A percentile compares a stretch with the other conserved stretches of the same genome.
Evolutionary conservation across 139 green algal species (phyloP).

Genomic region (Chlamydomonas incerta): DNA sequence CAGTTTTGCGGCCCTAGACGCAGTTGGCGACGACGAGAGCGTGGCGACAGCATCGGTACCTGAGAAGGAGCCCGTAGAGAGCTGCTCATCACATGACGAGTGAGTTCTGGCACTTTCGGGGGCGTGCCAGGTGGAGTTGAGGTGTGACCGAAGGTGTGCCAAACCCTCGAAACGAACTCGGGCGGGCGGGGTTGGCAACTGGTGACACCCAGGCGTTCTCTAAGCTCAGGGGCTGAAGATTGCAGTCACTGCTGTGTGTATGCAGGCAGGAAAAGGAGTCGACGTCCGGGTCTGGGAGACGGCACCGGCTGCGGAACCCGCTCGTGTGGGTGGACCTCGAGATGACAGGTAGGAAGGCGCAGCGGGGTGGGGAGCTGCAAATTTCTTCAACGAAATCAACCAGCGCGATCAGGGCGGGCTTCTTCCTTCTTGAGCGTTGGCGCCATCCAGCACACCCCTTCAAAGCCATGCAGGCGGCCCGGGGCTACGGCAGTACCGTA

Average conservation of each 20-base stretch:
- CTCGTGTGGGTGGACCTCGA: constrained; percentile 92
- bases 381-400: too few species aligned
- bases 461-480: too few species aligned
- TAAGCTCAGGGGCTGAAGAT: background rate
- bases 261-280: background rate
- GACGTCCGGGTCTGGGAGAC: background rate
- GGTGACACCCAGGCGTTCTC: background rate
- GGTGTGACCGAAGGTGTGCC: background rate
- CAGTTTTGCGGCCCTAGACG: constrained; percentile 8
- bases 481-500: too few species aligned
- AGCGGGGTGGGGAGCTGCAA: too few species aligned
- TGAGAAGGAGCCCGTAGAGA: background rate
- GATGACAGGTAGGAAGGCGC: constrained; percentile 83
- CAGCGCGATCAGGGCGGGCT: background rate
- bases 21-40: constrained; percentile 1
- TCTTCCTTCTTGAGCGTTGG: background rate
- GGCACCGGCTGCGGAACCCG: constrained; percentile 62
- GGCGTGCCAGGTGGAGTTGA: background rate
- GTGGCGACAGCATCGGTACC: background rate
- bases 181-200: background rate
- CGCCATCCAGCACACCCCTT: too few species aligned
- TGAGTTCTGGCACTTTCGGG: background rate
- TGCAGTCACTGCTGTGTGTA: too few species aligned
- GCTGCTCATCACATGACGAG: background rate
- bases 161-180: background rate